Evolutionary conservation across 192 early-diverging fungal genomes (phyloP), one percentile per base, ranked within the genome.

Genomic region (Jimgerdemannia lactiflua): DNA sequence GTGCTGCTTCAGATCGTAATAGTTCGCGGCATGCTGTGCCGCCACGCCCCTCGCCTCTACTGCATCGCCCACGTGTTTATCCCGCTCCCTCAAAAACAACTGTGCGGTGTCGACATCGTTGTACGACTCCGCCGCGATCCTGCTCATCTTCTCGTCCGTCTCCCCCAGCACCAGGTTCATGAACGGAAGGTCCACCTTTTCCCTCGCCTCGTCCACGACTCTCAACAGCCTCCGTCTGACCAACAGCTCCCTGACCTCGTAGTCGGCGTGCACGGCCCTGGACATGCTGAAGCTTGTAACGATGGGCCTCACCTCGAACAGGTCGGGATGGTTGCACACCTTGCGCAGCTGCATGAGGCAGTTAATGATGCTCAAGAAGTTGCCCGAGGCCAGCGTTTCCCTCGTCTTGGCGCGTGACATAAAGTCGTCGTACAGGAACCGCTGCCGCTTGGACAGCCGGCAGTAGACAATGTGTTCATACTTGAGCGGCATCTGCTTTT

Each of bases 401-500:
- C 87, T 90, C 8, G 94, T 96, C 78, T 91, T 92, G 39, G 91
- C 88, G 7, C 94, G 90, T 20, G 88, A 86, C 94, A 96, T 94
- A 69, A 91, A 93, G 41, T 93, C 92, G 65, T 92, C 91, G 68
- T 93, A 93, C 14, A 93, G 85, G 74, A 87, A 93, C 3, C 91
- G 79, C 74, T 92, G 91, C 7, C 91, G 84, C 64, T 89, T 91
- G 19, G 87, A 89, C 8, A 93, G 83, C n/a, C 88, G 83, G 70
- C 93, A 94, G 20, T 91, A 88, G 8, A 94, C 84, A 66, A 93
- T 86, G 65, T 92, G 89, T 71, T 91, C 89, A 54, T 87, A 81
- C 66, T 92, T 92, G 66, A 83, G 86, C 10, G 91, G 91, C 80
- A 92, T 82, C 80, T 92, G 88, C 7, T 86, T 85, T 77, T 92